phyloP scores from a whole-genome alignment of 768 basidiomycete species.

The Tephrocybe sp. region DNA sequence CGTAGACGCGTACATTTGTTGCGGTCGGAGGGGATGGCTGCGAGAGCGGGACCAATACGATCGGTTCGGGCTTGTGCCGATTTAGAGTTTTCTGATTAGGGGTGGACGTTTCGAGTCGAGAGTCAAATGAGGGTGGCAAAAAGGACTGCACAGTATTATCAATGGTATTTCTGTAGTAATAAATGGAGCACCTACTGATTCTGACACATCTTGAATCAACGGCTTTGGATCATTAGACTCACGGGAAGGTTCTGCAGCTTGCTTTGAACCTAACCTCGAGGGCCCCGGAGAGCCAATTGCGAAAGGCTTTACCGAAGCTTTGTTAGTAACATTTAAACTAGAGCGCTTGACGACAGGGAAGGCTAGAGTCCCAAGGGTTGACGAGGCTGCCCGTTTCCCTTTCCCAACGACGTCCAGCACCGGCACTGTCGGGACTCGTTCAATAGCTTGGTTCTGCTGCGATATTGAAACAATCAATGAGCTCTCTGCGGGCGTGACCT shows the following conservation, averaged over 20 bases:
- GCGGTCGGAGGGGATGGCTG: conserved; percentile 24
- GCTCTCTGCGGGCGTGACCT: conserved; percentile 3
- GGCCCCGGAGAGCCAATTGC: not conserved
- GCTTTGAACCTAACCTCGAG: conserved; percentile 3
- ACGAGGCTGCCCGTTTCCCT: conserved; percentile 16
- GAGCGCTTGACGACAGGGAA: conserved; percentile 44
- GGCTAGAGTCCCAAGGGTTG: conserved; percentile 22
- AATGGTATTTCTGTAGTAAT: not conserved
- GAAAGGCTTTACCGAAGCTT: conserved; percentile 13
- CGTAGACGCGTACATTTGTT: conserved; percentile 21
- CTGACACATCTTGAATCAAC: conserved; percentile 23
- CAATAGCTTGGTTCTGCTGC: not conserved
- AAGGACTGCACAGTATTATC: conserved; percentile 29
- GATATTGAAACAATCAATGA: conserved; percentile 11
- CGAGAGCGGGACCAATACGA: conserved; percentile 27
- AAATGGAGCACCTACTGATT: conserved; percentile 20
- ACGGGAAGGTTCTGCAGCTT: conserved; percentile 4
- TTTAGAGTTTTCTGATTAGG: conserved; percentile 28
- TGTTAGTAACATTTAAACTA: conserved; percentile 20
- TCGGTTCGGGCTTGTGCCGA: conserved; percentile 43
- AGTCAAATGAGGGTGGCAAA: conserved; percentile 55
- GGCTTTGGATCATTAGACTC: not conserved
- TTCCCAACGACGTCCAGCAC: not conserved
- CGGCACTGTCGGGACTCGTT: conserved; percentile 1
- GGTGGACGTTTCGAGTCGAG: conserved; percentile 52